Evolutionary conservation across 2,329 filamentous ascomycete genomes (phyloP), one percentile per base, ranked within the genome.

Genomic region (Diplodia corticola): DNA sequence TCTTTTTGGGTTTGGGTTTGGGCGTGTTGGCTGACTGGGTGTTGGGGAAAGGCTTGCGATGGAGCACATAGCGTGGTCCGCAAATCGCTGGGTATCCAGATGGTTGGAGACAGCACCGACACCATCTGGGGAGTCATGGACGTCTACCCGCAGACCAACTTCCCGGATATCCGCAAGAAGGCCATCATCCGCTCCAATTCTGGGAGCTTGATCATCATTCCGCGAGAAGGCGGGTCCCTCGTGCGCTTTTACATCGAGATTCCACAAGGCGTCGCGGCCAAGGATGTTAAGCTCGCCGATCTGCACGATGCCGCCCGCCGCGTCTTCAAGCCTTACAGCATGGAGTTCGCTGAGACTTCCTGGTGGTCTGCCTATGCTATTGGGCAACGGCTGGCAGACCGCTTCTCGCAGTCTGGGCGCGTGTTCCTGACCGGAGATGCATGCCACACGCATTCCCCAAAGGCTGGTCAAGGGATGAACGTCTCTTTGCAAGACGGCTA

Each of bases 291-390:
- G 2, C 75, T 88, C 0, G 80, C 80, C 26, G 80, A 85, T 48
- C 76, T 89, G 1, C 86, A 88, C 65, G 69, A 77, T 3, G n/a
- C 44, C n/a, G 40, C 57, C 12, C 76, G 79, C 40, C 76, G 75
- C 0, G 85, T 89, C 48, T 84, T 89, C 60, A 68, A 74, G 0
- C 86, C 86, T 0, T 61, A 49, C 17, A 49, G 12, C 5, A 61
- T 61, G 57, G 57, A 61, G 10, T 61, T 61, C 15, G 44, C 57
- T 0, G 82, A 84, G 64, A 87, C 85, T 80, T 89, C 76, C 20
- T 92, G 89, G 88, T 92, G 91, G 79, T 89, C 88, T 53, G 86
- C 88, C 50, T 92, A 91, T 74, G 84, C 88, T 70, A 88, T 91
- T 66, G 87, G 88, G 12, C 89, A 91, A 78, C 85, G 90, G 20